These are phyloP conservation scores for Mycena galopus DNA, from an alignment of 768 basidiomycete genomes.

Conservation along the genomic window DNA sequence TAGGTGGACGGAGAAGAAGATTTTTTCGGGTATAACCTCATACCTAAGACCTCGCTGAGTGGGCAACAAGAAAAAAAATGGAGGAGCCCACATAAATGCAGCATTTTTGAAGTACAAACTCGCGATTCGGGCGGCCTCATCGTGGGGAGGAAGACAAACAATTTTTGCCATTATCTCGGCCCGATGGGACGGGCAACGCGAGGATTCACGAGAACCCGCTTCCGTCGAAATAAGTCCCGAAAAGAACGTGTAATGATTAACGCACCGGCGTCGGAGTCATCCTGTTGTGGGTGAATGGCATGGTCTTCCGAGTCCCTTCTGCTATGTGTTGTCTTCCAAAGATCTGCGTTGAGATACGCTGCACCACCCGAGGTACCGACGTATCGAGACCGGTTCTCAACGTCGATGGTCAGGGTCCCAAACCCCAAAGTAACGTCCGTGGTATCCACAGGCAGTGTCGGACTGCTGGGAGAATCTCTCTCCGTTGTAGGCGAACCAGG, in stretches of 20 bases:
- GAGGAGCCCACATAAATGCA: conserved; percentile 36
- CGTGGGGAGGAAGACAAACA: conserved; percentile 34
- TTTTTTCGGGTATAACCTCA: conserved; percentile 37
- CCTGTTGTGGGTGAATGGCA: background rate
- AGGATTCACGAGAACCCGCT: background rate
- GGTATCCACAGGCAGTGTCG: conserved; percentile 25
- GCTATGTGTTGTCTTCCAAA: conserved; percentile 35
- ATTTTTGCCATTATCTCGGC: conserved; percentile 33
- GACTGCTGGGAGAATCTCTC: background rate
- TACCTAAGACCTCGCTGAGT: conserved; percentile 28
- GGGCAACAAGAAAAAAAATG: background rate
- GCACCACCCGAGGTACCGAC: conserved; percentile 41
- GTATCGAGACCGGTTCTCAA: conserved; percentile 42
- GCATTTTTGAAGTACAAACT: conserved; percentile 35
- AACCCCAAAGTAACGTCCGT: conserved; percentile 40
- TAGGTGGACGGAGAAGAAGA: conserved; percentile 39
- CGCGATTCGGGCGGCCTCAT: conserved; percentile 37
- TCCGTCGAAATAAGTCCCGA: background rate
- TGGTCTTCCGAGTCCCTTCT: conserved; percentile 9
- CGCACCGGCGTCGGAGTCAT: conserved; percentile 8
- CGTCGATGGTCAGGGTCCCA: conserved; percentile 43
- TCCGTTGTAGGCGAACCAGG: conserved; percentile 2
- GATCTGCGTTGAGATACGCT: conserved; percentile 38
- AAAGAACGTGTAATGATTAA: background rate
- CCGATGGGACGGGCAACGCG: conserved; percentile 4